phyloP scores from a whole-genome alignment of 2,329 filamentous ascomycete species.

The Polychaeton citri region DNA sequence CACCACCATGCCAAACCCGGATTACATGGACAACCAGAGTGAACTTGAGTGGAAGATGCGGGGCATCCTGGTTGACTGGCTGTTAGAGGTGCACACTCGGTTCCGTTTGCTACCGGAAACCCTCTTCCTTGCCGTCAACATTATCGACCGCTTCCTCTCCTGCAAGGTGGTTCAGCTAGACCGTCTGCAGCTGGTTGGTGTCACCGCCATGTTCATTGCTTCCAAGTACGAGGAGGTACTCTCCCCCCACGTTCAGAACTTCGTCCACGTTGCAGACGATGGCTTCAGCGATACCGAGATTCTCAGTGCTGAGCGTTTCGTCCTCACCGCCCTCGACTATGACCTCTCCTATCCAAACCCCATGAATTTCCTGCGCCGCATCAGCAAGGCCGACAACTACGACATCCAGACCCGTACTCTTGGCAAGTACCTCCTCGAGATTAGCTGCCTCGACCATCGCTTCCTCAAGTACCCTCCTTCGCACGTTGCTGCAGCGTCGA shows the following conservation, averaged over 20 bases:
- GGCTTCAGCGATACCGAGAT: conserved; percentile 94
- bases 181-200: conserved; percentile 87
- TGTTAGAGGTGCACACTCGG: conserved; percentile 94
- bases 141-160: conserved; percentile 94
- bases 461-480: conserved; percentile 86
- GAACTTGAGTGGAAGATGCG: conserved; percentile 98
- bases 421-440: conserved; percentile 96
- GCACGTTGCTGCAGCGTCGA: conserved; percentile 79
- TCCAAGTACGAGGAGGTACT: conserved; percentile 98
- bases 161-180: conserved; percentile 92
- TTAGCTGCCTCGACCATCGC: conserved; percentile 85
- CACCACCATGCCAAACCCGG: conserved; percentile 67
- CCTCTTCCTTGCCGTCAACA: conserved; percentile 91
- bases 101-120: conserved; percentile 95
- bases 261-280: conserved; percentile 91
- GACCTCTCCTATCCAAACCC: conserved; percentile 98
- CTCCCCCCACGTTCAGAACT: conserved; percentile 92
- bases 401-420: conserved; percentile 95
- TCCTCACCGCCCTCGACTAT: conserved; percentile 83
- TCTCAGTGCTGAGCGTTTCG: conserved; percentile 88
- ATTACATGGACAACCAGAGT: conserved; percentile 91
- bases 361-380: conserved; percentile 98
- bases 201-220: conserved; percentile 98
- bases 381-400: conserved; percentile 98
- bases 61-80: conserved; percentile 92